Evolutionary conservation across 2,329 filamentous ascomycete genomes (phyloP), one percentile per base, ranked within the genome.

Genomic region (Microascus cirrosus): DNA sequence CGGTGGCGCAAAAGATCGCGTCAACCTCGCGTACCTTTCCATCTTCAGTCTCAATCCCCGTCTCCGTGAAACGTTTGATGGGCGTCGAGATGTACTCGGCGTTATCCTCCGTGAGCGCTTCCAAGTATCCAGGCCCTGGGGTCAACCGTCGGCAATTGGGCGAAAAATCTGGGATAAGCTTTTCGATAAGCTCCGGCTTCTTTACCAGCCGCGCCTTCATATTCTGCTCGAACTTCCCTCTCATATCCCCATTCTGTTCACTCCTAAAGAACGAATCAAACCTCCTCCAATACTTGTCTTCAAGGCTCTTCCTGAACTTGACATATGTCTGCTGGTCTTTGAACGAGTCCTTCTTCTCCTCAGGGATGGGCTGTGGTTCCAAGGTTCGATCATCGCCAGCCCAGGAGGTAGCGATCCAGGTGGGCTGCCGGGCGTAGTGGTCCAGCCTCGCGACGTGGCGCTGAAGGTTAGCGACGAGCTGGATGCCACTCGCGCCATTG

Each of bases 391-490:
- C 70, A 59, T 79, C 71, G 36, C 80, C 75, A 0, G 79, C 80
- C 68, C 83, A 86, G 0, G 82, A 81, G 1, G 80, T 76, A 0
- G 85, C 82, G 32, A 89, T 82, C 86, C 86, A 89, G 0, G 85
- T 88, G 35, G 74, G 78, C 62, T 79, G 84, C 11, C 85, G 74
- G 1, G 78, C 82, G 61, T 87, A 88, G 67, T 86, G 82, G 61
- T 87, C 82, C 0, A 88, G 71, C 1, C 74, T 78, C 1, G 62
- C 64, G 1, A 78, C 78, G 0, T 64, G 64, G 32, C 73, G 73
- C 58, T 82, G 80, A 1, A 84, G 62, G 52, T 80, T 80, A 0
- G 80, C 70, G 0, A 79, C 74, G 1, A 80, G 67, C 60, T 86
- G 83, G 28, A 85, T 77, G 0, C 82, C 83, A 6, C 77, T 81